Conservation (phyloP, 1,139 yeast genomes). For the Yamadazyma taylorii region DNA sequence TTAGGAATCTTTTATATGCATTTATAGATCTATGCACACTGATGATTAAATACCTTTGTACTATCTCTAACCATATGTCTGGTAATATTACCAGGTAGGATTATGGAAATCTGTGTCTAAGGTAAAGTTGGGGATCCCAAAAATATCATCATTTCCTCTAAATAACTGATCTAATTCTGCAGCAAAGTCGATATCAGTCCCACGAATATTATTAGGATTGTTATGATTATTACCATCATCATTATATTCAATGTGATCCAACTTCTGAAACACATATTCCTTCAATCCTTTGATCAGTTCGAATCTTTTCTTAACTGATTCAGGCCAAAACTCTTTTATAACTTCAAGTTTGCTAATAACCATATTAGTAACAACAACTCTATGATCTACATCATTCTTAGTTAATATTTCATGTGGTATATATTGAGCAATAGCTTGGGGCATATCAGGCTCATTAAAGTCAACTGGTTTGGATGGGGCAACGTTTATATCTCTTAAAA, state of each 20-base stretch:
- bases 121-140: neutral
- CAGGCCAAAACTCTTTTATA: constrained; percentile 1
- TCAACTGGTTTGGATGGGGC: neutral
- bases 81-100: neutral
- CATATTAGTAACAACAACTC: neutral
- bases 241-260: neutral
- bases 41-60: too few species aligned
- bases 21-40: too few species aligned
- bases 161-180: neutral
- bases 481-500: constrained; percentile 1
- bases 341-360: neutral
- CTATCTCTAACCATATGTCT: too few species aligned
- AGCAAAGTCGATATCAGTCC: neutral
- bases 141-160: neutral
- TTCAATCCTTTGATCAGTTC: neutral
- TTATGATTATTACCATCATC: too few species aligned
- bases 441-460: neutral
- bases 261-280: neutral
- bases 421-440: neutral
- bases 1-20: too few species aligned
- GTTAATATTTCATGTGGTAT: neutral
- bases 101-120: neutral
- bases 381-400: neutral
- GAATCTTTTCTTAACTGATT: neutral
- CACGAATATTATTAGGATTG: too few species aligned